phyloP scores from a whole-genome alignment of 805 yeast genomes.

The Metschnikowia sp. region DNA sequence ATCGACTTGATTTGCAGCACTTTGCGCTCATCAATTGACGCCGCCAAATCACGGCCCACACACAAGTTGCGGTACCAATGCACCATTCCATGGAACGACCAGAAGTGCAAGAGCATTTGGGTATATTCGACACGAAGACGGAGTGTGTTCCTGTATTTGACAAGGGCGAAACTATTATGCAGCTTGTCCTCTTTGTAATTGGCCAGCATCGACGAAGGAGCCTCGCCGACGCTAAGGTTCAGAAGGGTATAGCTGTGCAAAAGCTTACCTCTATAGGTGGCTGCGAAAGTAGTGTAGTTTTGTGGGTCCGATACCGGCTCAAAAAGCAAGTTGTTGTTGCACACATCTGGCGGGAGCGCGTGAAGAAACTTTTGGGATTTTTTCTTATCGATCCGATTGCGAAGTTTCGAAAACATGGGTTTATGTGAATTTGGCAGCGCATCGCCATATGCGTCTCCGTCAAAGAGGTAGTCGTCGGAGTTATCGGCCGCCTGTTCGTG shows the following conservation, averaged over 20 bases:
- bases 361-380: conserved; percentile 16
- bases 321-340: conserved; percentile 33
- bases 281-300: conserved; percentile 18
- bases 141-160: conserved; percentile 31
- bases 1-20: conserved; percentile 24
- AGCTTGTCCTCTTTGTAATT: conserved; percentile 23
- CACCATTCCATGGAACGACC: conserved; percentile 39
- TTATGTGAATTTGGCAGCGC: conserved; percentile 1
- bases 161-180: conserved; percentile 4
- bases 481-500: conserved; percentile 1
- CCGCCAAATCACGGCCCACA: conserved; percentile 35
- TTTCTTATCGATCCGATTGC: conserved; percentile 16
- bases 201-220: conserved; percentile 31
- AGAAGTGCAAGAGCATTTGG: conserved; percentile 37
- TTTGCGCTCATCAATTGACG: conserved; percentile 26
- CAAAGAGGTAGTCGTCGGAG: conserved; percentile 20
- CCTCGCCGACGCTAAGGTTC: conserved; percentile 32
- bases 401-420: conserved; percentile 19
- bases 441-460: conserved; percentile 34
- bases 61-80: conserved; percentile 36
- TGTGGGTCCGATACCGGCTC: conserved; percentile 30
- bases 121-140: conserved; percentile 38
- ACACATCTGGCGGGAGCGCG: conserved; percentile 18
- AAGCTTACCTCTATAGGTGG: conserved; percentile 22
- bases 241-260: conserved; percentile 29